Conservation (phyloP, 78 protist species). For the Tieghemostelium lacteum region DNA sequence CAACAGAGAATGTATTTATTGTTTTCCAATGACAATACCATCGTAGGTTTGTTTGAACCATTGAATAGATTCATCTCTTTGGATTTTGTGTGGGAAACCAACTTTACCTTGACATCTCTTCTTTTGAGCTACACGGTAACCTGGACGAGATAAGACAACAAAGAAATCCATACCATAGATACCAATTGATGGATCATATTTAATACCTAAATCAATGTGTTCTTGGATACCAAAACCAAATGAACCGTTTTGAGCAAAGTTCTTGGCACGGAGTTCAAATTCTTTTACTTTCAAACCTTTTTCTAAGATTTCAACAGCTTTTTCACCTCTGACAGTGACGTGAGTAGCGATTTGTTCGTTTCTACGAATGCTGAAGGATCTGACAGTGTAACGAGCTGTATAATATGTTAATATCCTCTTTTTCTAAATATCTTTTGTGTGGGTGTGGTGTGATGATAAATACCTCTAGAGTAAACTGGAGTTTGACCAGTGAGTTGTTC, state of each 20-base stretch:
- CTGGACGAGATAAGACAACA: slow-evolving; percentile 96
- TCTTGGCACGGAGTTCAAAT: slow-evolving; percentile 93
- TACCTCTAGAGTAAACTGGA: slow-evolving; percentile 96
- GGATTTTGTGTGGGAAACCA: slow-evolving; percentile 88
- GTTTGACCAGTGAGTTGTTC: slow-evolving; percentile 98
- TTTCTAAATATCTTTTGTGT: not conserved
- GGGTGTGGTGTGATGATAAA: not conserved
- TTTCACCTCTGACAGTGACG: slow-evolving; percentile 99
- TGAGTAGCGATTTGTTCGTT: slow-evolving; percentile 98
- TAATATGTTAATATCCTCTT: not conserved
- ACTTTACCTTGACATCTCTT: slow-evolving; percentile 72
- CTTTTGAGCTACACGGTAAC: slow-evolving; percentile 91
- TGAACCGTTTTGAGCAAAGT: slow-evolving; percentile 95
- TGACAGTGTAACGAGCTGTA: slow-evolving; percentile 97
- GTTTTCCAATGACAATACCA: slow-evolving; percentile 79
- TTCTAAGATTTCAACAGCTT: slow-evolving; percentile 99
- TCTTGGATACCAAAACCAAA: slow-evolving; percentile 98
- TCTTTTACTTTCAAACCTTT: slow-evolving; percentile 97
- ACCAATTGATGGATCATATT: slow-evolving; percentile 99
- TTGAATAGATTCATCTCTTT: slow-evolving; percentile 92
- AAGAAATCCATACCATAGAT: slow-evolving; percentile 99
- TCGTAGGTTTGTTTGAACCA: slow-evolving; percentile 96
- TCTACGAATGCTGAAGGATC: slow-evolving; percentile 98
- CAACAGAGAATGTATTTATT: too few relatives aligned
- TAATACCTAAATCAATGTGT: slow-evolving; percentile 99